Evolutionary conservation across 805 yeast species (phyloP), one percentile per base, ranked within the genome.

Genomic region (Candida lessepsii): DNA sequence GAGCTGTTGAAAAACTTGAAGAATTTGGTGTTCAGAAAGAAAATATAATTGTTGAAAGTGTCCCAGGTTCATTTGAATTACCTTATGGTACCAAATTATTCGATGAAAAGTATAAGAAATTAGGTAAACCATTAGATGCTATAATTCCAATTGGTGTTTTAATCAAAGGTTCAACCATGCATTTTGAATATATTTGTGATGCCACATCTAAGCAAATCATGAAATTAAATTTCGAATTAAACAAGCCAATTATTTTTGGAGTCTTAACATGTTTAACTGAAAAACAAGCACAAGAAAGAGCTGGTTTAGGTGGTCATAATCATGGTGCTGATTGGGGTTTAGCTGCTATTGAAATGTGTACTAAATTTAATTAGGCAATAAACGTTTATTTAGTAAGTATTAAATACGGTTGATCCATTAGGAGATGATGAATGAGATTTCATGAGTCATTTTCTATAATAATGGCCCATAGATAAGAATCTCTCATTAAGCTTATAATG

Each of bases 321-420:
- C 99, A 93, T 57, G 99, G 99, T 49, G 87, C 78, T 57, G 99
- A 93, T 63, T 91, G 99, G 99, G 99, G 96, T 51, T 90, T 95
- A 25, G 96, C 97, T 40, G 99, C 99, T 11, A 96, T 93, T 19
- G 99, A 91, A 70, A 91, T 93, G 98, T 52, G 66, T 9, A 43
- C 60, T 29, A 69, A 69, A 48, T 67, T 67, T 41, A 49, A 37
- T 29, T 36, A 21, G 23, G 4, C n/a, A 17, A 5, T 8, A 11
- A 6, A 5, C 5, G 21, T 29, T 9, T 28, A 14, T 28, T 8
- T 4, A 8, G 17, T 16, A 14, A 28, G 16, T 16, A 15, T 10
- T 10, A 9, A n/a, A 9, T 15, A 9, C 24, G n/a, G n/a, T n/a
- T n/a, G n/a, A n/a, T n/a, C n/a, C n/a, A n/a, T n/a, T n/a, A n/a